Base-by-base conservation (phyloP, 805 yeast genomes). In the Metschnikowia reukaufii region DNA sequence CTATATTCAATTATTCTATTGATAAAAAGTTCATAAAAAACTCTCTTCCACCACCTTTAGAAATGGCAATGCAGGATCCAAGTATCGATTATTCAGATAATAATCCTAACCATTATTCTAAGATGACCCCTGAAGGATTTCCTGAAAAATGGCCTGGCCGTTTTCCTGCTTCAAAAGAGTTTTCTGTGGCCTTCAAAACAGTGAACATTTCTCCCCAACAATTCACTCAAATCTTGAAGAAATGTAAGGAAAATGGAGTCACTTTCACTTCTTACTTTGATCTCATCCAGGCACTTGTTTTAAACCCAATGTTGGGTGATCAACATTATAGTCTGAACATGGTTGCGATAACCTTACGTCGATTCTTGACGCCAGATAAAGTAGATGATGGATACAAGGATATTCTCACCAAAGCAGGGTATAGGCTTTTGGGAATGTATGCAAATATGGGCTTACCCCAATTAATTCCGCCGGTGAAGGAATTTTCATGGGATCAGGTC, bases 21-120 rank as follows among this genome's bases (percentile, higher is more conserved):
- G 74, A 69, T 44, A 25, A 33, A n/a, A 16, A 34, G 37, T 41
- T 32, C 36, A 19, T 68, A 12, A 53, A 45, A n/a, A 47, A 64
- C 39, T 61, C 68, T 1, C 55, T 71, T 23, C 71, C 72, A 1
- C 70, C 70, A 3, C 67, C 74, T 4, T 52, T 67, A 16, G 76
- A 71, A 36, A 43, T 53, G 39, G 61, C 58, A 36, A 48, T 69
- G 42, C 64, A 61, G 12, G 60, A 58, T 33, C 57, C 58, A 29
- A 55, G 54, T 4, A 18, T 61, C 8, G 72, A 67, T 41, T 64
- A 63, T 42, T 44, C 62, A 9, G 46, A 54, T 39, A 62, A 60
- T 5, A 63, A 65, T 41, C 59, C 60, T 1, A 31, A 54, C 15
- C 65, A 61, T 44, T 63, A 54, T 43, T 58, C 61, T 25, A 56